Percentiles rank a stretch among this genome's conserved stretches.
These are phyloP conservation scores for Stenocarpella maydis DNA, from an alignment of 2,329 filamentous ascomycete species.

Conservation along the genomic window DNA sequence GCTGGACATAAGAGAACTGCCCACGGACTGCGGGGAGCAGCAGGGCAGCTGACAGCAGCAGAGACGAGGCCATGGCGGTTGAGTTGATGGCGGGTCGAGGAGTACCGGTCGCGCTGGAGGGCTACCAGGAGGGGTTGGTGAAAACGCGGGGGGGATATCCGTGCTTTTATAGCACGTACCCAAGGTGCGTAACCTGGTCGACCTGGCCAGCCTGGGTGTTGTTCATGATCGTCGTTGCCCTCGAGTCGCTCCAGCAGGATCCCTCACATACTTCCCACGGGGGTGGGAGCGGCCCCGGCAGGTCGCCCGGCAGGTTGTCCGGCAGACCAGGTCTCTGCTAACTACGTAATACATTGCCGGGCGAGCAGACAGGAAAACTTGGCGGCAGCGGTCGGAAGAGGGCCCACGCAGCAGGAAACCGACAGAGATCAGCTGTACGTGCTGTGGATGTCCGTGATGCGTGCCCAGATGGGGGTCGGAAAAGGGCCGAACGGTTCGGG, in stretches of 20 bases:
- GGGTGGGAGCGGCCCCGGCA: background rate
- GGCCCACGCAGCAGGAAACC: slow-evolving; percentile 9
- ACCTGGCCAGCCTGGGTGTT: background rate
- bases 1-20: slow-evolving; percentile 51
- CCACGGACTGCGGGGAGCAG: slow-evolving; percentile 34
- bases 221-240: background rate
- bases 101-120: slow-evolving; percentile 18
- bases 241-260: background rate
- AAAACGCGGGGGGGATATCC: background rate
- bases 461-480: slow-evolving; percentile 14
- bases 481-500: slow-evolving; percentile 11
- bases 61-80: slow-evolving; percentile 25
- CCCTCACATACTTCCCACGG: background rate
- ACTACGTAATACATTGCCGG: slow-evolving; percentile 1
- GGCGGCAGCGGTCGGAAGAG: background rate
- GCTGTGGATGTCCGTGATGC: slow-evolving; percentile 9
- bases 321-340: background rate
- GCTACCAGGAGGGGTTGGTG: background rate
- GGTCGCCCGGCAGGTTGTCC: background rate
- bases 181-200: background rate
- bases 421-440: slow-evolving; percentile 22
- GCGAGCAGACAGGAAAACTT: background rate
- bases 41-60: slow-evolving; percentile 30
- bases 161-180: slow-evolving; percentile 20
- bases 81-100: slow-evolving; percentile 20